Evolutionary conservation across 108 stramenopile species (phyloP).

Genomic region (Hondaea fermentalgiana): DNA sequence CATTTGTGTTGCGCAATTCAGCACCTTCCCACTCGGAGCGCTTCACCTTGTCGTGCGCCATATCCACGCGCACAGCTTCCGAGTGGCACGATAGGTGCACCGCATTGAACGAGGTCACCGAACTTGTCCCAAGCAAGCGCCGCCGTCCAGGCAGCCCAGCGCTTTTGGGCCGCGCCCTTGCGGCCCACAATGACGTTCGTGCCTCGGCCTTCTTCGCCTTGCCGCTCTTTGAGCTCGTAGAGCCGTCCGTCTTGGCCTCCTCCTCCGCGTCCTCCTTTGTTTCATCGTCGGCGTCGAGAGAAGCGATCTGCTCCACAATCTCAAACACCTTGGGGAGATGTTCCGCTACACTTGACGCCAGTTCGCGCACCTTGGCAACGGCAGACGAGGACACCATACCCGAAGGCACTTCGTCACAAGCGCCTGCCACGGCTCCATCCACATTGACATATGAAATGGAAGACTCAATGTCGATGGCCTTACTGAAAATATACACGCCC

Average conservation of each 20-base stretch:
- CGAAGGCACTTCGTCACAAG: not conserved
- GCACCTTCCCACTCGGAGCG: conserved; percentile 44
- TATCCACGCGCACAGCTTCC: conserved; percentile 36
- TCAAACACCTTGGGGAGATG: too few relatives aligned
- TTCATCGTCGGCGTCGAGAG: too few relatives aligned
- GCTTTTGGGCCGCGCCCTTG: not conserved
- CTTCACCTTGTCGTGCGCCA: conserved; percentile 17
- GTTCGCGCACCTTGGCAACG: too few relatives aligned
- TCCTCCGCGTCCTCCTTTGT: too few relatives aligned
- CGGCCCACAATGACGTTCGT: too few relatives aligned
- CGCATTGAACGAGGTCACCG: conserved; percentile 26
- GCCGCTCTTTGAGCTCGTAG: too few relatives aligned
- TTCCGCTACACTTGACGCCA: too few relatives aligned
- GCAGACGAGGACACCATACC: not conserved
- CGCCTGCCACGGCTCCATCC: not conserved
- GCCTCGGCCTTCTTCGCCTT: too few relatives aligned
- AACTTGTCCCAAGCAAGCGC: not conserved
- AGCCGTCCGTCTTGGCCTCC: too few relatives aligned
- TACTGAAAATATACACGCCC: not conserved
- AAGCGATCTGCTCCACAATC: too few relatives aligned
- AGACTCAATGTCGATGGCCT: not conserved
- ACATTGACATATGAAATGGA: not conserved
- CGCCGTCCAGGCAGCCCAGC: not conserved
- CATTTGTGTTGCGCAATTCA: conserved; percentile 39
- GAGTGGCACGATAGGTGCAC: conserved; percentile 36